Evolutionary conservation across 208 protist genomes (phyloP).

Genomic region (Wallacemonas rigidus): DNA sequence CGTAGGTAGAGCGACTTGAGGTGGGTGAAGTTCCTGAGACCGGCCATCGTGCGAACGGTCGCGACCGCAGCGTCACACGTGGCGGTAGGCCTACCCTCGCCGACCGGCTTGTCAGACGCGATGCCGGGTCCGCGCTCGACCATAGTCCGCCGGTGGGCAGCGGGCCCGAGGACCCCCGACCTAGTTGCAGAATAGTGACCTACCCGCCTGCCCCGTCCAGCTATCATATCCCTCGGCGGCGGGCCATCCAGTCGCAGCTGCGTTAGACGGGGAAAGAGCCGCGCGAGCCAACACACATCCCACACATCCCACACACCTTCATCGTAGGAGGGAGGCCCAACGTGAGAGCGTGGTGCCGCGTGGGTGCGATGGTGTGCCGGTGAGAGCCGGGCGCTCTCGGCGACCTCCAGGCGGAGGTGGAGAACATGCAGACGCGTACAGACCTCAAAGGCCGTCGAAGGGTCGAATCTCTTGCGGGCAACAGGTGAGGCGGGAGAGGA

Average conservation of each 20-base stretch:
- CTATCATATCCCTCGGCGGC: neutral
- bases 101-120: no score
- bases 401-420: slow-evolving; percentile 4
- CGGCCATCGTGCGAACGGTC: neutral
- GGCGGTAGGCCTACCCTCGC: no score
- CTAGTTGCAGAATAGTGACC: neutral
- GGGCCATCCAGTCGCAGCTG: slow-evolving; percentile 12
- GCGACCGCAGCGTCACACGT: neutral
- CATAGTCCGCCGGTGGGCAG: neutral
- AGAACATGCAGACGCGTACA: neutral
- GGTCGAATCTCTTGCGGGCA: neutral
- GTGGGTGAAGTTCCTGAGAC: neutral
- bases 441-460: neutral
- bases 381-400: neutral
- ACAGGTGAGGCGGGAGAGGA: neutral
- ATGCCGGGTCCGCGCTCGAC: neutral
- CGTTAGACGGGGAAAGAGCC: neutral
- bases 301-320: neutral
- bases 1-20: slow-evolving; percentile 1
- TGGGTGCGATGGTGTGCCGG: no score
- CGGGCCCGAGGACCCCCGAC: neutral
- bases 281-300: slow-evolving; percentile 2
- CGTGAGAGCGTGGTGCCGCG: no score
- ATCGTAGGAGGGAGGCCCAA: neutral
- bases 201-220: neutral